A percentile compares a stretch with the other conserved stretches of the same genome.
phyloP scores from a whole-genome alignment of 371 early-diverging fungal genomes.

The Rhizomucor pusillus region DNA sequence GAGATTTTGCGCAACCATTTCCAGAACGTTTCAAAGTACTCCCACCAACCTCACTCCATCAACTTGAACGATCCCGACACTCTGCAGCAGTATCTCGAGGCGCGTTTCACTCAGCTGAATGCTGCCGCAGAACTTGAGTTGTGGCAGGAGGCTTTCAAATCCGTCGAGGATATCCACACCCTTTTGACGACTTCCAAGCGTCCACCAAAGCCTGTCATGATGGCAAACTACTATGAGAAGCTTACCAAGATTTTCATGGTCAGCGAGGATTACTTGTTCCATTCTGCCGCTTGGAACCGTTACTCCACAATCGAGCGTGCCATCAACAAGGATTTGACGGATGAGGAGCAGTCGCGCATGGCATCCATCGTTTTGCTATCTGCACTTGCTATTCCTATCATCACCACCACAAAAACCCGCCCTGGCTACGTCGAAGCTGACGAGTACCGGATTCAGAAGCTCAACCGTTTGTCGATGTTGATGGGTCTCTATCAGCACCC shows the following conservation, averaged over 20 bases:
- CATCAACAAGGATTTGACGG: slow-evolving; percentile 67
- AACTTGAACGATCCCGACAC: slow-evolving; percentile 95
- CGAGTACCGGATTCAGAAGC: slow-evolving; percentile 82
- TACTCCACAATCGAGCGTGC: slow-evolving; percentile 82
- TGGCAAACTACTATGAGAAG: slow-evolving; percentile 98
- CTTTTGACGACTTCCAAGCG: slow-evolving; percentile 89
- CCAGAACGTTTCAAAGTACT: slow-evolving; percentile 85
- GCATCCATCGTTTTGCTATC: slow-evolving; percentile 91
- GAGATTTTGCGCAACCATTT: slow-evolving; percentile 95
- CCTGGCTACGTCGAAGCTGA: slow-evolving; percentile 68
- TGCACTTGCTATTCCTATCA: slow-evolving; percentile 88
- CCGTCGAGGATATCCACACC: slow-evolving; percentile 96
- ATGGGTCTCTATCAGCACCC: slow-evolving; percentile 85
- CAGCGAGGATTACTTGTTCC: slow-evolving; percentile 95
- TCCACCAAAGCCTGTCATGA: slow-evolving; percentile 88
- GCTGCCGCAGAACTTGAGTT: slow-evolving; percentile 94
- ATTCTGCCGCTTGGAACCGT: slow-evolving; percentile 95
- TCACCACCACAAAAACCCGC: slow-evolving; percentile 77
- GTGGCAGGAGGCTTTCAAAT: slow-evolving; percentile 98
- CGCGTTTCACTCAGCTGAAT: slow-evolving; percentile 93
- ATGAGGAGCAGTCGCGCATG: slow-evolving; percentile 75
- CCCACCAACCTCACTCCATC: slow-evolving; percentile 90
- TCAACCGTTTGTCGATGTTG: slow-evolving; percentile 82
- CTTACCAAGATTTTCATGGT: slow-evolving; percentile 94
- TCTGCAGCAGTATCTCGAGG: slow-evolving; percentile 93